These are phyloP conservation scores for Arthrobotrys pseudoclavata DNA, from an alignment of 2,329 filamentous ascomycete species.

Conservation along the genomic window DNA sequence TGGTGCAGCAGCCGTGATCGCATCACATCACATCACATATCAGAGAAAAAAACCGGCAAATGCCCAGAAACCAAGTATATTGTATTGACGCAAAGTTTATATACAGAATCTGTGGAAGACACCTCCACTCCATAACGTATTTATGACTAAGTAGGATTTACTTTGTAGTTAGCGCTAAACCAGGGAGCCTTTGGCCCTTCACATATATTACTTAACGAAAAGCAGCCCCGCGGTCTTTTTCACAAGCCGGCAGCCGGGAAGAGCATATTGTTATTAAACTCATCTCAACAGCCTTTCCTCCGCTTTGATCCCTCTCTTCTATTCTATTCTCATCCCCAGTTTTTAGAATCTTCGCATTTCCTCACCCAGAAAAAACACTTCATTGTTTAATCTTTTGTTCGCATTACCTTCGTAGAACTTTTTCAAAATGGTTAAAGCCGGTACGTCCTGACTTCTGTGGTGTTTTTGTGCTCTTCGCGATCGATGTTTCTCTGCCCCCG, in stretches of 20 bases:
- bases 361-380: background rate
- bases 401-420: constrained; percentile 15
- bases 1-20: constrained; percentile 16
- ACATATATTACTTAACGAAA: too few species aligned
- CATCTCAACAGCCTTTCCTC: constrained; percentile 56
- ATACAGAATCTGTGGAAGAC: background rate
- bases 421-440: constrained; percentile 74
- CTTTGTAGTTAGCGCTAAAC: background rate
- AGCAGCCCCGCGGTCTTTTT: background rate
- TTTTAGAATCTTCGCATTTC: constrained; percentile 15
- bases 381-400: constrained; percentile 2
- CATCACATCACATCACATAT: constrained; percentile 15
- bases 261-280: constrained; percentile 29
- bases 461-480: constrained; percentile 4
- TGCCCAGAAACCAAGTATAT: background rate
- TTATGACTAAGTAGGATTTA: constrained; percentile 3
- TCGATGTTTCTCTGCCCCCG: constrained; percentile 15
- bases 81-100: background rate
- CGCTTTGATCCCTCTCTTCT: constrained; percentile 5
- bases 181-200: constrained; percentile 7
- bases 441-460: constrained; percentile 66
- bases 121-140: background rate
- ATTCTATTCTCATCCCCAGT: constrained; percentile 10
- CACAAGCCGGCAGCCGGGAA: background rate
- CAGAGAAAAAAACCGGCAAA: background rate